Evolutionary conservation across 1,284 basidiomycete species (phyloP).

Genomic region (Tilletia setariae): DNA sequence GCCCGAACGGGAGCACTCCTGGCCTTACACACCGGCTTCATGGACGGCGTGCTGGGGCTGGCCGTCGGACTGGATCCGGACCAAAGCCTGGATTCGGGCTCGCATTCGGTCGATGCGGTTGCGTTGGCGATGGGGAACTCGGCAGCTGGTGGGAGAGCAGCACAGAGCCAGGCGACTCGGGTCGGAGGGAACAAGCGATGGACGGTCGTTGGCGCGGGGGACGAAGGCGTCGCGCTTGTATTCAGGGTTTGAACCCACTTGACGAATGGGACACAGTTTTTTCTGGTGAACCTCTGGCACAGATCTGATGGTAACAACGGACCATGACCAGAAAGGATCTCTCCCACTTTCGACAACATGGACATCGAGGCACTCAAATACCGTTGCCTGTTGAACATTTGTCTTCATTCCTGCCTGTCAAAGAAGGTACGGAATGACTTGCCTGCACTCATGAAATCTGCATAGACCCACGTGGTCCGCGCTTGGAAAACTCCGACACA

Average conservation of each 20-base stretch:
- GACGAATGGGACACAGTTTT: too few species aligned
- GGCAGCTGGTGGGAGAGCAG: slow-evolving; percentile 29
- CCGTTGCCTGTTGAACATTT: too few species aligned
- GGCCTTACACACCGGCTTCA: slow-evolving; percentile 78
- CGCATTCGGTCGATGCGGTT: slow-evolving; percentile 6
- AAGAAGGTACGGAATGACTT: too few species aligned
- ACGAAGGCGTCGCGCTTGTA: slow-evolving; percentile 52
- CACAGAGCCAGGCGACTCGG: not conserved
- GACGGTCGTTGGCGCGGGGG: slow-evolving; percentile 52
- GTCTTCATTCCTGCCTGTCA: too few species aligned
- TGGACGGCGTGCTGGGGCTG: slow-evolving; percentile 73
- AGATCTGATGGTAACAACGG: too few species aligned
- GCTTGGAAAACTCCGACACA: too few species aligned
- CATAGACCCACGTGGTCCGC: too few species aligned
- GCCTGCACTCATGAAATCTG: too few species aligned
- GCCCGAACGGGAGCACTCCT: slow-evolving; percentile 75
- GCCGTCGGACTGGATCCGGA: slow-evolving; percentile 58
- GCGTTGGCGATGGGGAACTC: slow-evolving; percentile 53
- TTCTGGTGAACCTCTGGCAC: too few species aligned
- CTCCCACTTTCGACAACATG: too few species aligned
- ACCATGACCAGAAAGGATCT: too few species aligned
- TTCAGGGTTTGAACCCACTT: slow-evolving; percentile 40
- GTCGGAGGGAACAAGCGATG: slow-evolving; percentile 47
- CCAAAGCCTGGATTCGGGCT: slow-evolving; percentile 40
- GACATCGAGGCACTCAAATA: too few species aligned